Evolutionary conservation across 805 yeast genomes (phyloP).

Genomic region (Candida nanaspora): DNA sequence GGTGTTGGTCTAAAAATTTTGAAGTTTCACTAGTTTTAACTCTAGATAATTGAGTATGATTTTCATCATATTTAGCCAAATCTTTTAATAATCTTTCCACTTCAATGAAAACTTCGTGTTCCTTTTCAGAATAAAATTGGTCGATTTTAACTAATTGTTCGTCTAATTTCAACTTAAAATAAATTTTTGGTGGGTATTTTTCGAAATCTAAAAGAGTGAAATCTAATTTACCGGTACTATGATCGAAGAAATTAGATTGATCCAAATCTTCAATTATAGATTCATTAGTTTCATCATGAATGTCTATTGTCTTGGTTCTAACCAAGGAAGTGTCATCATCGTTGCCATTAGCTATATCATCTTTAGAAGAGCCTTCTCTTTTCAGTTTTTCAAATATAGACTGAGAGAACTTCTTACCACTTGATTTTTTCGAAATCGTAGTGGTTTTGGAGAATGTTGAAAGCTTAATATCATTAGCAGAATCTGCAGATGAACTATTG

Average conservation of each 20-base stretch:
- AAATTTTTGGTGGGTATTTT: constrained; percentile 23
- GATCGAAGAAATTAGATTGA: background rate
- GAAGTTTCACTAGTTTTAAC: constrained; percentile 14
- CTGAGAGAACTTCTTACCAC: too few species aligned
- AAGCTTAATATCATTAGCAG: background rate
- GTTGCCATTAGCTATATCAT: constrained; percentile 2
- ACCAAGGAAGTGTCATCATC: constrained; percentile 4
- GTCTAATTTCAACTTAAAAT: constrained; percentile 39
- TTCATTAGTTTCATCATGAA: background rate
- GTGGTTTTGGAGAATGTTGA: too few species aligned
- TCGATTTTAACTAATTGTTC: constrained; percentile 47
- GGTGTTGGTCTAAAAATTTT: constrained; percentile 13
- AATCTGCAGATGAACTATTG: background rate
- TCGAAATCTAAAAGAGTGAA: background rate
- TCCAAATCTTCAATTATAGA: background rate
- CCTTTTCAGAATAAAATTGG: constrained; percentile 40
- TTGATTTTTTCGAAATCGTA: too few species aligned
- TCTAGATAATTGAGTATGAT: constrained; percentile 14
- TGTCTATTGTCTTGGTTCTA: background rate
- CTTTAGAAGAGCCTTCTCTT: constrained; percentile 3
- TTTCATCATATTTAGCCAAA: constrained; percentile 30
- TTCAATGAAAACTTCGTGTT: constrained; percentile 36
- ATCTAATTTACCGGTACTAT: background rate
- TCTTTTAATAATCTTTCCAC: constrained; percentile 42
- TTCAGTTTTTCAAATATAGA: too few species aligned